phyloP scores from a whole-genome alignment of 1,284 basidiomycete genomes.

The Cerrena zonata region DNA sequence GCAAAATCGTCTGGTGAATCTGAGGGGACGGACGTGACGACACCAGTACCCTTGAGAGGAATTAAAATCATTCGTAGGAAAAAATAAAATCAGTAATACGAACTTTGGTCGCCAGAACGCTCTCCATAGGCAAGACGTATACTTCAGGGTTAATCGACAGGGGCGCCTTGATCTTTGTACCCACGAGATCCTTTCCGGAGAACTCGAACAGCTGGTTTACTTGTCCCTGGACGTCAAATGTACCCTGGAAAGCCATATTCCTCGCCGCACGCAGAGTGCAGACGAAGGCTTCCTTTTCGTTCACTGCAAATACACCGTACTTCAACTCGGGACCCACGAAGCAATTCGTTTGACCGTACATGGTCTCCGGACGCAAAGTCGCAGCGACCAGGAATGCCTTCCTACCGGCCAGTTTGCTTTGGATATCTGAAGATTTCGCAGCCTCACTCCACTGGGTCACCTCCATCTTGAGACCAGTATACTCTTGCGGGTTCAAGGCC shows the following conservation, averaged over 20 bases:
- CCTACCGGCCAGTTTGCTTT: constrained; percentile 66
- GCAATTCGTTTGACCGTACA: constrained; percentile 99
- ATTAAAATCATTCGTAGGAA: constrained; percentile 1
- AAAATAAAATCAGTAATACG: no score
- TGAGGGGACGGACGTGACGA: constrained; percentile 96
- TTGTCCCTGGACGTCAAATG: constrained; percentile 66
- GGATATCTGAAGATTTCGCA: constrained; percentile 51
- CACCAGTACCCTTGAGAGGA: constrained; percentile 78
- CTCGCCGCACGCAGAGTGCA: constrained; percentile 87
- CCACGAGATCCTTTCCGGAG: constrained; percentile 76
- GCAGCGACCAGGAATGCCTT: constrained; percentile 92
- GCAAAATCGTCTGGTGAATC: constrained; percentile 98
- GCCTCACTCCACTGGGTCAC: constrained; percentile 76
- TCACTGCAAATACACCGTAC: constrained; percentile 87
- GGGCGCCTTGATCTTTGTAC: constrained; percentile 88
- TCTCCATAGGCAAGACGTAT: constrained; percentile 97
- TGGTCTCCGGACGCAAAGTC: constrained; percentile 94
- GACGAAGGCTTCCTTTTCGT: constrained; percentile 84
- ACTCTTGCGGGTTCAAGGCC: constrained; percentile 92
- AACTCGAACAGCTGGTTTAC: constrained; percentile 72
- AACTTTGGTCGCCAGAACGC: constrained; percentile 87
- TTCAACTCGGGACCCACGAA: constrained; percentile 90
- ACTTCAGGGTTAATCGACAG: constrained; percentile 81
- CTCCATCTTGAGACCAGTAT: constrained; percentile 93
- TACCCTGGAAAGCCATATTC: constrained; percentile 96